A percentile compares a stretch with the other conserved stretches of the same genome.
Conservation (phyloP, 768 basidiomycete genomes). For the Psilocybe subaeruginosa region DNA sequence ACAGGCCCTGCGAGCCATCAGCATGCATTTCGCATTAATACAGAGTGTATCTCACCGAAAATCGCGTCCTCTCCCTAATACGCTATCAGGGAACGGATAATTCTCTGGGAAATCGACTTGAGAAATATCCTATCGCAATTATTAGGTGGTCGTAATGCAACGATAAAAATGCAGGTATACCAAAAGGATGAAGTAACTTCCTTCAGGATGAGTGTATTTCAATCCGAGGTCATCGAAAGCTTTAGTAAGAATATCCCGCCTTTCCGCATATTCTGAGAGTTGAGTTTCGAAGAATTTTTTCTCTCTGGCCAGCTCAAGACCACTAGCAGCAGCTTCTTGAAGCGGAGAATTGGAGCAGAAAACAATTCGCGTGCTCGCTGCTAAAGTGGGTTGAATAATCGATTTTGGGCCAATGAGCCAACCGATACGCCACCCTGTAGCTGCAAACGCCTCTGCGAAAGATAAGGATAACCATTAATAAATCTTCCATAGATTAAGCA, state of each 20-base stretch:
- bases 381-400: constrained; percentile 85
- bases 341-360: constrained; percentile 95
- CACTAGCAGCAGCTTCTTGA: constrained; percentile 92
- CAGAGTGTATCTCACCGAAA: constrained; percentile 59
- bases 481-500: neutral
- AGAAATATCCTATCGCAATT: constrained; percentile 62
- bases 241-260: constrained; percentile 72
- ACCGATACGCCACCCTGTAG: constrained; percentile 97
- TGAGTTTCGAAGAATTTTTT: constrained; percentile 82
- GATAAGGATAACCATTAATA: constrained; percentile 5
- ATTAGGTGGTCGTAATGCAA: neutral
- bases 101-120: constrained; percentile 78
- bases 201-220: constrained; percentile 87
- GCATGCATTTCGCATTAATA: neutral
- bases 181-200: constrained; percentile 88
- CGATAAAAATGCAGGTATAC: constrained; percentile 41
- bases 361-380: constrained; percentile 91
- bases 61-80: constrained; percentile 82
- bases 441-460: constrained; percentile 85
- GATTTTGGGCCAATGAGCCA: constrained; percentile 90
- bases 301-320: constrained; percentile 77
- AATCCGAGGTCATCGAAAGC: constrained; percentile 86
- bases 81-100: constrained; percentile 78
- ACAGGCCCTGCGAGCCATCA: constrained; percentile 59
- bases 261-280: constrained; percentile 74